phyloP scores from a whole-genome alignment of 768 basidiomycete genomes.

The Asterophora lycoperdoides region DNA sequence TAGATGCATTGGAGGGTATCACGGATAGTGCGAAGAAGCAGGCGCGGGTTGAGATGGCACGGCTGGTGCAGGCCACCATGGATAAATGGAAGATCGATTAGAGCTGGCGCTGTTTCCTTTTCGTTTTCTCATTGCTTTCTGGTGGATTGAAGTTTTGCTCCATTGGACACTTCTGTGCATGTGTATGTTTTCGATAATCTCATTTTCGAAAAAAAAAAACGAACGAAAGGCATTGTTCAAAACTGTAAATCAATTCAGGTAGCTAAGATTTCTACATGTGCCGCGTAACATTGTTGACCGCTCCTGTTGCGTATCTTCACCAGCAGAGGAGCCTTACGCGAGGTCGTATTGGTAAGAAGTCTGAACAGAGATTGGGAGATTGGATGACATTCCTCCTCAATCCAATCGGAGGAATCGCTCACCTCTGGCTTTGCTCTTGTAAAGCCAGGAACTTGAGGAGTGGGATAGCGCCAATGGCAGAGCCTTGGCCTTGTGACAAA shows the following conservation, averaged over 20 bases:
- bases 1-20: conserved; percentile 76
- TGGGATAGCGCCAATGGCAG: conserved; percentile 72
- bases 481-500: conserved; percentile 70
- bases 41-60: conserved; percentile 70
- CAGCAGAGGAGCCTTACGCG: conserved; percentile 32
- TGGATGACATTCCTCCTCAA: not conserved
- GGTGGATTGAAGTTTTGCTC: not conserved
- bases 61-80: conserved; percentile 66
- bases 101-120: not conserved
- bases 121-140: conserved; percentile 2
- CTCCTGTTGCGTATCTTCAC: conserved; percentile 66
- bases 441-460: conserved; percentile 49
- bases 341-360: conserved; percentile 23
- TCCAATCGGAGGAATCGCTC: not conserved
- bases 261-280: conserved; percentile 35
- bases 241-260: conserved; percentile 3
- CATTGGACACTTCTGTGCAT: conserved; percentile 2
- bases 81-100: conserved; percentile 69
- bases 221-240: too few relatives aligned
- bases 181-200: not conserved
- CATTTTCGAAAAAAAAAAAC: not conserved
- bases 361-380: conserved; percentile 14
- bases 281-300: conserved; percentile 50
- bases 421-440: conserved; percentile 43
- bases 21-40: conserved; percentile 80